Evolutionary conservation across 2,329 filamentous ascomycete genomes (phyloP).

Genomic region (Aspergillus flavus): DNA sequence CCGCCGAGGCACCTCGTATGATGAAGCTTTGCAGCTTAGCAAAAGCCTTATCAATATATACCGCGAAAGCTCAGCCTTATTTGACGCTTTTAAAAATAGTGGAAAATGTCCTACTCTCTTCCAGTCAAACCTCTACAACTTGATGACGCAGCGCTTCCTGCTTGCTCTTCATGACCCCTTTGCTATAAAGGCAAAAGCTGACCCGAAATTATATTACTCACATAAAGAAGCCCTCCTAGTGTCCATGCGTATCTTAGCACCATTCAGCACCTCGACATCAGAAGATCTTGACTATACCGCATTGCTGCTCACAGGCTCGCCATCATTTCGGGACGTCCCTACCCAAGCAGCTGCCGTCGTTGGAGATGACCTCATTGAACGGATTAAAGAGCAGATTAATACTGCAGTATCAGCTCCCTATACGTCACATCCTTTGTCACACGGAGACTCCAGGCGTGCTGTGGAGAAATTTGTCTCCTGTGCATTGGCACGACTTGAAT

Average conservation of each 20-base stretch:
- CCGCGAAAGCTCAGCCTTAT: not conserved
- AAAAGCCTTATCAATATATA: not conserved
- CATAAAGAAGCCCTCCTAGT: not conserved
- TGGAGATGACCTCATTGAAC: not conserved
- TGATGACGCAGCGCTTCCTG: constrained; percentile 12
- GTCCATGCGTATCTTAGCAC: not conserved
- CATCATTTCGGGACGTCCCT: constrained; percentile 8
- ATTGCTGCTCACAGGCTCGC: constrained; percentile 2
- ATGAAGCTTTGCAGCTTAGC: not conserved
- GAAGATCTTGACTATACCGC: constrained; percentile 3
- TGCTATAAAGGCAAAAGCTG: constrained; percentile 5
- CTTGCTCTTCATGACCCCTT: constrained; percentile 11
- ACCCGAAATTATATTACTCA: constrained; percentile 6
- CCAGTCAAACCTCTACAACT: constrained; percentile 6
- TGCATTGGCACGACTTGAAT: not conserved
- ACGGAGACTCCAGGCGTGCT: not conserved
- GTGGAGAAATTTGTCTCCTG: not conserved
- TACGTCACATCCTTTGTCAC: not conserved
- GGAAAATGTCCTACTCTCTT: constrained; percentile 1
- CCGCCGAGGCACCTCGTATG: not conserved
- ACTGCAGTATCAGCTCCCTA: not conserved
- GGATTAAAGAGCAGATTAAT: not conserved
- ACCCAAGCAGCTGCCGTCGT: not conserved
- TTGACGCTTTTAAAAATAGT: not conserved
- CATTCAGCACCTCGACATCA: not conserved